Percentiles rank a stretch among this genome's conserved stretches.
Conservation (phyloP, 1,284 basidiomycete genomes). For the Cutaneotrichosporon mucoides region DNA sequence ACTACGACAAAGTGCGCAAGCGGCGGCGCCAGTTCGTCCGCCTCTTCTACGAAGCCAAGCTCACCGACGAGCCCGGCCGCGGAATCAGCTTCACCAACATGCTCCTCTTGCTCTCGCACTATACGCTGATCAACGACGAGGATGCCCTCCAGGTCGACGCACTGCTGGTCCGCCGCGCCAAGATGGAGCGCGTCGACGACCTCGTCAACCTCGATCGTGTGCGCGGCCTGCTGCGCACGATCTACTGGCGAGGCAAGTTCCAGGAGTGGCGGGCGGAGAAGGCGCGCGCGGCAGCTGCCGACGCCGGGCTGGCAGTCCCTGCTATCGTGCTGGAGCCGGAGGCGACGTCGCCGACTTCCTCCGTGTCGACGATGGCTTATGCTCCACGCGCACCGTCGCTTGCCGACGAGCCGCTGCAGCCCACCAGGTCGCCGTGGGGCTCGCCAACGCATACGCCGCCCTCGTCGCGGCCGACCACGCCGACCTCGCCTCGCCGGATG, state of each 20-base stretch:
- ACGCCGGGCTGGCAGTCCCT: slow-evolving; percentile 40
- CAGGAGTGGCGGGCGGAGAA: slow-evolving; percentile 42
- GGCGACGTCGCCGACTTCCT: neutral
- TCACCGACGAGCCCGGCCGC: slow-evolving; percentile 64
- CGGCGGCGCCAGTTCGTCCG: slow-evolving; percentile 67
- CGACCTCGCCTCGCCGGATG: neutral
- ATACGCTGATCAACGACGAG: slow-evolving; percentile 85
- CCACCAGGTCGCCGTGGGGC: slow-evolving; percentile 14
- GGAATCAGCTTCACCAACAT: slow-evolving; percentile 91
- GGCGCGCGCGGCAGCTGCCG: slow-evolving; percentile 27
- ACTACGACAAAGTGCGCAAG: slow-evolving; percentile 60
- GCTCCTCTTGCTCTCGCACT: slow-evolving; percentile 81
- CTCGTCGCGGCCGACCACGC: neutral
- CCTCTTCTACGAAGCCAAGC: slow-evolving; percentile 78
- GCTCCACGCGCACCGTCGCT: slow-evolving; percentile 29
- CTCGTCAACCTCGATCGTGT: slow-evolving; percentile 80
- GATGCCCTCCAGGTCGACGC: slow-evolving; percentile 81
- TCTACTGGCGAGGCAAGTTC: slow-evolving; percentile 68
- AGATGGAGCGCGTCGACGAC: slow-evolving; percentile 72
- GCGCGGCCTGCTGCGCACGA: slow-evolving; percentile 68
- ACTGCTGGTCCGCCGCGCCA: slow-evolving; percentile 67
- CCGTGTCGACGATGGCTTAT: neutral
- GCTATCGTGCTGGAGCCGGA: slow-evolving; percentile 46
- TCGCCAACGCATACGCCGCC: slow-evolving; percentile 4
- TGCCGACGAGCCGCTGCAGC: slow-evolving; percentile 9